Evolutionary conservation across 179 eudicot species (phyloP).

Genomic region (Sideroxylon spinosum): DNA sequence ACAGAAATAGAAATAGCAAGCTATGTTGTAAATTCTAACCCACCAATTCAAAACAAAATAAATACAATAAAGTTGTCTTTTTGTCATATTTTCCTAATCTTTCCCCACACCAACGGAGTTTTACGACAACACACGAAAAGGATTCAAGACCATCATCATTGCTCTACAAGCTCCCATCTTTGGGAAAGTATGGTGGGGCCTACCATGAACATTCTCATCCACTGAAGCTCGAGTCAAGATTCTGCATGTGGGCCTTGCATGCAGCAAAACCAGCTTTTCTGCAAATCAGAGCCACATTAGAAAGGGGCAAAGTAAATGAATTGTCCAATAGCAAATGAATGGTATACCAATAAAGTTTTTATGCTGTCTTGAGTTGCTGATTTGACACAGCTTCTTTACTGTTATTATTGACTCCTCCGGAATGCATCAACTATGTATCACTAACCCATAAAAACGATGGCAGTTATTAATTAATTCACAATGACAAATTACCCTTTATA

Average conservation of each 20-base stretch:
- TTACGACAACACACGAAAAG: constrained; percentile 40
- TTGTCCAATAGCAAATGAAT: neutral
- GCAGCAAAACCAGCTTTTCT: constrained; percentile 89
- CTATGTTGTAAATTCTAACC: constrained; percentile 28
- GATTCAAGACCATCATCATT: constrained; percentile 10
- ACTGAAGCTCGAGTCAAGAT: constrained; percentile 42
- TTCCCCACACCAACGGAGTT: constrained; percentile 46
- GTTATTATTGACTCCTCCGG: neutral
- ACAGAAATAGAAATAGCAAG: constrained; percentile 18
- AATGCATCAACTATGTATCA: no score
- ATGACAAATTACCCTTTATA: no score
- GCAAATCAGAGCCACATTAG: constrained; percentile 32
- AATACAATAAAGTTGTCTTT: constrained; percentile 33
- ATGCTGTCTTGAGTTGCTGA: neutral
- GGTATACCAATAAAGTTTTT: neutral
- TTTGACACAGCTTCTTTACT: neutral
- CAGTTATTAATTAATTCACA: no score
- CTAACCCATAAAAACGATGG: no score
- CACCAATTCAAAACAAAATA: constrained; percentile 40
- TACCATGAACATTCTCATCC: constrained; percentile 31
- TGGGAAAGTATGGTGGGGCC: constrained; percentile 34
- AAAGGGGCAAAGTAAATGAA: neutral
- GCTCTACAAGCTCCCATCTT: constrained; percentile 26
- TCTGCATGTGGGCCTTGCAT: constrained; percentile 60
- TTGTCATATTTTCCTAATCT: neutral